phyloP scores from a whole-genome alignment of 1,284 basidiomycete species.

The Thecaphora thlaspeos region DNA sequence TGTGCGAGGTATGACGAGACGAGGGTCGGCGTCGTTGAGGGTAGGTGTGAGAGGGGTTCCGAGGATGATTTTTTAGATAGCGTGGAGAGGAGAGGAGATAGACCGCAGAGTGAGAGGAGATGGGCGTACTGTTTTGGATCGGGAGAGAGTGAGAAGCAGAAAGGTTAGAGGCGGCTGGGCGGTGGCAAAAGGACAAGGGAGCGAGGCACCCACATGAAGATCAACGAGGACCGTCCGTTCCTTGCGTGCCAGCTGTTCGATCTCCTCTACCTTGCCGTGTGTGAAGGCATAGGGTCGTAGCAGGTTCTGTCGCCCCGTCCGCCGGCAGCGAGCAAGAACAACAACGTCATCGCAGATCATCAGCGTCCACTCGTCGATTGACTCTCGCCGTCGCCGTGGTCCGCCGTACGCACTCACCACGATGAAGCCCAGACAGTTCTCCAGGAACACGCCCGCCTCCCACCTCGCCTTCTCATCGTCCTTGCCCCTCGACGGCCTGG shows the following conservation, averaged over 20 bases:
- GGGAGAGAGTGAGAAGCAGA: background rate
- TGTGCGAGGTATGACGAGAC: conserved; percentile 6
- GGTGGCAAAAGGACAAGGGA: no score
- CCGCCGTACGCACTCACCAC: conserved; percentile 1
- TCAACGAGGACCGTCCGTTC: conserved; percentile 1
- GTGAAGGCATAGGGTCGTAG: conserved; percentile 16
- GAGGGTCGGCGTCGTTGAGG: conserved; percentile 2
- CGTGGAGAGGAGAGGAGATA: conserved; percentile 3
- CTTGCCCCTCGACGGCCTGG: conserved; percentile 8
- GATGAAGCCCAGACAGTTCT: conserved; percentile 37
- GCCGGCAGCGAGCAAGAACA: background rate
- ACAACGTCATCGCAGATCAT: background rate
- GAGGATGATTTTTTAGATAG: background rate
- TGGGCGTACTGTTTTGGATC: conserved; percentile 5
- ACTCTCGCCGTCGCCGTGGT: background rate
- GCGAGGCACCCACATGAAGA: background rate
- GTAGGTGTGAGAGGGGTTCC: conserved; percentile 5
- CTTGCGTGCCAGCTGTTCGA: conserved; percentile 1
- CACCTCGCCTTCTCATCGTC: conserved; percentile 20
- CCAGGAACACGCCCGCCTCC: conserved; percentile 27
- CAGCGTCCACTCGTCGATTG: no score
- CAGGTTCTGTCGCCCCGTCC: conserved; percentile 1
- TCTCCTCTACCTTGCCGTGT: conserved; percentile 5
- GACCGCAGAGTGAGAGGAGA: conserved; percentile 12
- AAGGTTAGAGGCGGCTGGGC: no score